Conservation (phyloP, 805 yeast species). For the Wickerhamomyces ciferrii region DNA sequence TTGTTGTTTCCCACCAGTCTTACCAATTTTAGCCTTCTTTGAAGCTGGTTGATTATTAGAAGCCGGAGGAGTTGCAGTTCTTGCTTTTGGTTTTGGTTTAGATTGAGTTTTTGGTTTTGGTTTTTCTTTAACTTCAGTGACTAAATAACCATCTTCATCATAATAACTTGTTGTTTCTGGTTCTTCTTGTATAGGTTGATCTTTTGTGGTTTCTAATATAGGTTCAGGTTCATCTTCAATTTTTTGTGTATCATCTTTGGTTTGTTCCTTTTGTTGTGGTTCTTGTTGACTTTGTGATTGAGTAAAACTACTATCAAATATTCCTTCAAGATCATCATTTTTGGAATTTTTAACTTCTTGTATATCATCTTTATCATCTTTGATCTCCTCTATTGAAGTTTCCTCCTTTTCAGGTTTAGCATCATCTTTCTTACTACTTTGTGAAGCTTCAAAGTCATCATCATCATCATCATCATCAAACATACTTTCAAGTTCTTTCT, state of each 20-base stretch:
- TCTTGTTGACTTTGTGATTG: slow-evolving; percentile 6
- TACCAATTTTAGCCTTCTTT: slow-evolving; percentile 11
- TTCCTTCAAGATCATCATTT: slow-evolving; percentile 9
- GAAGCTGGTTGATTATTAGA: slow-evolving; percentile 2
- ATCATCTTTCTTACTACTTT: background rate
- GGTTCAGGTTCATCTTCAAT: background rate
- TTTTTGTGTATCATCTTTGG: background rate
- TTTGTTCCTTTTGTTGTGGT: background rate
- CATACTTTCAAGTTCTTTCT: slow-evolving; percentile 26
- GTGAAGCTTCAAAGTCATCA: background rate
- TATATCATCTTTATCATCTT: background rate
- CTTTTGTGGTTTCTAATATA: slow-evolving; percentile 2
- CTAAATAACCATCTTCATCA: slow-evolving; percentile 49
- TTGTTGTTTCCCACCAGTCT: slow-evolving; percentile 29
- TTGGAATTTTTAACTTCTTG: background rate
- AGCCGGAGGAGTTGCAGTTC: background rate
- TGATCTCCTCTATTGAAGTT: background rate
- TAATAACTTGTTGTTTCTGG: slow-evolving; percentile 19
- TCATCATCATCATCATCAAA: slow-evolving; percentile 28
- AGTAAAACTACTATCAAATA: slow-evolving; percentile 16
- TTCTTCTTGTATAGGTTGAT: slow-evolving; percentile 5
- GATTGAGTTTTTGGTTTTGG: slow-evolving; percentile 12
- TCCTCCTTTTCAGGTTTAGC: background rate
- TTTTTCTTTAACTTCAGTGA: slow-evolving; percentile 25
- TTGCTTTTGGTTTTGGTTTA: slow-evolving; percentile 15